Percentiles rank a stretch among this genome's conserved stretches.
Evolutionary conservation across 495 filamentous ascomycete species (phyloP).

Genomic region (Hypomontagnella monticulosa): DNA sequence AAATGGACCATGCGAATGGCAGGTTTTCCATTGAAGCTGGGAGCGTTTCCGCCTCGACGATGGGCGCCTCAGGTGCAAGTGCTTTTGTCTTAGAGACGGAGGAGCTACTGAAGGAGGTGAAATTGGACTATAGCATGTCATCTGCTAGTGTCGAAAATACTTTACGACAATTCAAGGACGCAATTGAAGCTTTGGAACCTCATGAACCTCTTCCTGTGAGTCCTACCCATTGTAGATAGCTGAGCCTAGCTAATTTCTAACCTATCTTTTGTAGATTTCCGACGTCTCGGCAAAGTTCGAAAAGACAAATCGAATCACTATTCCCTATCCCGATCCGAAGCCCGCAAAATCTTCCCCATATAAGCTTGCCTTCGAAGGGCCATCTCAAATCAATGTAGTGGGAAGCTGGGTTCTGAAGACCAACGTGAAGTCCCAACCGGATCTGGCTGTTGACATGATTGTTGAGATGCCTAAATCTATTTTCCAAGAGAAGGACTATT

Average conservation of each 20-base stretch:
- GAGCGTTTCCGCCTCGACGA: conserved; percentile 35
- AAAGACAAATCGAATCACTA: conserved; percentile 67
- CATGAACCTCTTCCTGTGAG: conserved; percentile 65
- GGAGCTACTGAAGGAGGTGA: conserved; percentile 76
- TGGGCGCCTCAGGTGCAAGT: conserved; percentile 57
- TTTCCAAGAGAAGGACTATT: conserved; percentile 94
- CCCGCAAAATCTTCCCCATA: conserved; percentile 79
- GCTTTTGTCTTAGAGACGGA: conserved; percentile 90
- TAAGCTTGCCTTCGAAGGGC: conserved; percentile 78
- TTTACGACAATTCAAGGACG: conserved; percentile 74
- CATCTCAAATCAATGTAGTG: conserved; percentile 82
- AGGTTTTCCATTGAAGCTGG: conserved; percentile 44
- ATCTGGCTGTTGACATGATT: conserved; percentile 77
- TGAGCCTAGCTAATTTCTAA: conserved; percentile 14
- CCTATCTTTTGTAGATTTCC: conserved; percentile 56
- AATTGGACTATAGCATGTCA: conserved; percentile 72
- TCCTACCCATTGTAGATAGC: not conserved
- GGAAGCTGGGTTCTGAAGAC: conserved; percentile 87
- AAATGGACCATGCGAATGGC: conserved; percentile 51
- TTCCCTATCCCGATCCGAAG: conserved; percentile 84
- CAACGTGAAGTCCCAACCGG: conserved; percentile 67
- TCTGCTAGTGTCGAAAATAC: conserved; percentile 71
- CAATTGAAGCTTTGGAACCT: conserved; percentile 74
- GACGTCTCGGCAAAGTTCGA: conserved; percentile 75
- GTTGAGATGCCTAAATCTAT: conserved; percentile 81